Evolutionary conservation across 2,329 filamentous ascomycete species (phyloP), one percentile per base, ranked within the genome.

Genomic region (Colletotrichum sp.): DNA sequence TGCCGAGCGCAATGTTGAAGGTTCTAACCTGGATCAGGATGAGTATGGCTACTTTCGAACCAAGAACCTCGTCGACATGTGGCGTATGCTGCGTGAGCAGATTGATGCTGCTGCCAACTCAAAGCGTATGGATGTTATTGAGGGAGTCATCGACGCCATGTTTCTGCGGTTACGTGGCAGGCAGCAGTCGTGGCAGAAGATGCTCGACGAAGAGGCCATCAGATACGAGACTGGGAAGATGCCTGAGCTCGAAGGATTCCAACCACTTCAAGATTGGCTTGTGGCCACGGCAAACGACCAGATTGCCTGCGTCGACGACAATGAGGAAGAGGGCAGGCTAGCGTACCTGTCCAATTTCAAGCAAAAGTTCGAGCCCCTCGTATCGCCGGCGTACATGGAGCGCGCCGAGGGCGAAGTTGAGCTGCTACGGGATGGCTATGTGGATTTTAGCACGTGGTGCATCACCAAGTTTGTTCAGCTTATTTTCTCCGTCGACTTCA

Each of bases 221-320:
- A 94, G 93, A 80, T 98, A 95, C 84, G 93, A 94, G 83, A 82
- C 85, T 4, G 88, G 85, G 75, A 88, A 84, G 77, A 85, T 87
- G 15, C 83, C 88, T 6, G 91, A 93, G 65, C 84, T 92, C 10
- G 91, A 94, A 69, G 90, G 92, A 18, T 93, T 94, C 81, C 95
- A 98, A 83, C 92, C 94, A 5, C 88, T 98, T 32, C 95, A 98
- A 83, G 97, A 99, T 86, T 99, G 96, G 96, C 93, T 99, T 71
- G 93, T 99, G 69, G 96, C 97, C 61, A 95, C 97, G 73, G 97
- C 97, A 79, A 99, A 99, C 86, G 97, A 99, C 85, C 97, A 99
- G 84, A 98, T 99, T 83, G 96, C 96, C 72, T 98, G 96, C 84
- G 98, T 99, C 81, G 97, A 98, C 83, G 97, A 98, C 82, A 94